A percentile compares a stretch with the other conserved stretches of the same genome.
Evolutionary conservation across 768 basidiomycete genomes (phyloP).

Genomic region (Amyloporia xantha): DNA sequence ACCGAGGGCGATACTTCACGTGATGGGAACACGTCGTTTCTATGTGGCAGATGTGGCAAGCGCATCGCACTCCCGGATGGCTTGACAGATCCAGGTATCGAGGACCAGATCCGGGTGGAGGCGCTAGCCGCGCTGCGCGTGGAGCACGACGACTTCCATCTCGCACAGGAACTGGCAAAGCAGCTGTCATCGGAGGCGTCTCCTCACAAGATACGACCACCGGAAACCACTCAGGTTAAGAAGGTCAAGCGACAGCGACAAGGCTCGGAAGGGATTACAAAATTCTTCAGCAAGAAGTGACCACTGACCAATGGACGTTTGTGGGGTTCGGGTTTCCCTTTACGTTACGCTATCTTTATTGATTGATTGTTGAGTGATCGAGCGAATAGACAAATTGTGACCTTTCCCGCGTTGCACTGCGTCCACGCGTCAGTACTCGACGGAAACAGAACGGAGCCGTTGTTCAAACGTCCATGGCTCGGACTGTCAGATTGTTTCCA

Average conservation of each 20-base stretch:
- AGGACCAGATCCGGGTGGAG: conserved; percentile 24
- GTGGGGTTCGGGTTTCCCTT: neutral
- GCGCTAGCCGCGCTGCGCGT: conserved; percentile 38
- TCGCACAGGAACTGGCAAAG: conserved; percentile 70
- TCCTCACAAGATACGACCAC: conserved; percentile 17
- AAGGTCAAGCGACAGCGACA: conserved; percentile 21
- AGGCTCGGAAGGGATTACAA: conserved; percentile 36
- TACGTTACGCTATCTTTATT: neutral
- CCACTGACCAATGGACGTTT: neutral
- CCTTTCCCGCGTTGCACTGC: no score
- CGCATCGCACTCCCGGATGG: conserved; percentile 30
- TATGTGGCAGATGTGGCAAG: conserved; percentile 55
- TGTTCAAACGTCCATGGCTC: no score
- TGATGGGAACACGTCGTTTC: conserved; percentile 32
- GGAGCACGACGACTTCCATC: conserved; percentile 89
- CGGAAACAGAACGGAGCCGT: no score
- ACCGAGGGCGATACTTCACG: conserved; percentile 1
- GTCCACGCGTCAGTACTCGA: no score
- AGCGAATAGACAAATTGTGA: neutral
- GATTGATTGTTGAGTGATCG: neutral
- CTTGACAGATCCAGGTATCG: conserved; percentile 18
- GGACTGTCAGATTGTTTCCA: neutral
- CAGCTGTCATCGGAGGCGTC: conserved; percentile 23
- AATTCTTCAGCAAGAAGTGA: conserved; percentile 36
- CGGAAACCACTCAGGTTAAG: conserved; percentile 11